Evolutionary conservation across 2,329 filamentous ascomycete genomes (phyloP), one percentile per base, ranked within the genome.

Genomic region (Hypoxylon rubiginosum): DNA sequence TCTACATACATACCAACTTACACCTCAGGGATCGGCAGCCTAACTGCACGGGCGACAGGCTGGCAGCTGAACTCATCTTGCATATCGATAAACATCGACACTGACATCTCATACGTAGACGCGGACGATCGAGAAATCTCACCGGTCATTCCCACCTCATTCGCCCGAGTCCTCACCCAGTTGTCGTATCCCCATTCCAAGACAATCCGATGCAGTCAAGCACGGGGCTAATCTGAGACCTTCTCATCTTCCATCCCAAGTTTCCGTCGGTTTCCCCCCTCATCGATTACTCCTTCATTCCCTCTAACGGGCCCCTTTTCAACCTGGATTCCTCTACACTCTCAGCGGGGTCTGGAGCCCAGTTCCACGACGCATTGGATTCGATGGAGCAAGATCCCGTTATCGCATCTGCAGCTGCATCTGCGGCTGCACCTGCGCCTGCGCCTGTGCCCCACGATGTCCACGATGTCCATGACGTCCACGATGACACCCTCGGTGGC

Each of bases 271-370:
- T 61, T 69, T 64, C 64, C 64, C 67, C 46, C 24, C n/a, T n/a
- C 36, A 57, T 55, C 64, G 48, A 46, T 54, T 53, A 19, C 51
- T 28, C 36, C 45, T n/a, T 53, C 43, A 30, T 46, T 28, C 45
- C 52, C 59, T 55, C 53, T 36, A 50, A 55, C 49, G 46, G 53
- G 26, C 21, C 34, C 41, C 32, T 34, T 54, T 55, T 66, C 71
- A 70, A 58, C 67, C 83, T 87, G 85, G 86, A 88, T 84, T 82
- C 82, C 68, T 83, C 83, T 66, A 83, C 79, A 17, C 73, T 84
- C 34, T 80, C 81, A 50, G 79, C 79, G 74, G 84, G 83, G 79
- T 85, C 84, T 66, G 78, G 81, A 76, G 83, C 79, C 80, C 84
- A 85, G 74, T 84, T 82, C 74, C 82, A 83, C 82, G 82, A 84